These are phyloP conservation scores for Globisporangium parvum DNA, from an alignment of 352 stramenopile species.

Conservation along the genomic window DNA sequence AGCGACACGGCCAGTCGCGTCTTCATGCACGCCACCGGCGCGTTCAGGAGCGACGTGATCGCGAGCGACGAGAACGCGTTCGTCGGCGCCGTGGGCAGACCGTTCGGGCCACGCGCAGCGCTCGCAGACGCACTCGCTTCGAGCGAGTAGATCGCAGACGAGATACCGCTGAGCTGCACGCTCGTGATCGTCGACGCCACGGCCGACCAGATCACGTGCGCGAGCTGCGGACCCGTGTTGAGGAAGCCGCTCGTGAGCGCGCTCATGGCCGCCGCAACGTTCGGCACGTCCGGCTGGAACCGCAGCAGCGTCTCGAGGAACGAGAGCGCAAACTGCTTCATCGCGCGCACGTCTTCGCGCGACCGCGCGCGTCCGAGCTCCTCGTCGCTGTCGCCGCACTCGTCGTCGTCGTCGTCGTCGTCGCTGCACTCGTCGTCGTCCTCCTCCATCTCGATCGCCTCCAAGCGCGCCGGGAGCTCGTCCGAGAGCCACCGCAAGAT, in stretches of 20 bases:
- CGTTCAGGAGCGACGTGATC: conserved; percentile 65
- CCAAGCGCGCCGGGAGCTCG: conserved; percentile 40
- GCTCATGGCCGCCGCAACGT: conserved; percentile 42
- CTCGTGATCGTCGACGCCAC: conserved; percentile 59
- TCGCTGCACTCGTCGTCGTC: conserved; percentile 22
- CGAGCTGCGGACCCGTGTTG: conserved; percentile 55
- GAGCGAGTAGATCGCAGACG: conserved; percentile 52
- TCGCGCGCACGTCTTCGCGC: conserved; percentile 49
- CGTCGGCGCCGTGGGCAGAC: not conserved
- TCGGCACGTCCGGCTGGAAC: conserved; percentile 60
- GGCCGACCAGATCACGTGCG: conserved; percentile 73
- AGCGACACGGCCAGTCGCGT: conserved; percentile 56
- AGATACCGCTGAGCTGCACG: conserved; percentile 65
- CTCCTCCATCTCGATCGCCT: conserved; percentile 27
- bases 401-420: conserved; percentile 13
- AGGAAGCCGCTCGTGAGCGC: conserved; percentile 70
- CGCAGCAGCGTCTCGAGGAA: conserved; percentile 60
- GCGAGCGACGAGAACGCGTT: conserved; percentile 61
- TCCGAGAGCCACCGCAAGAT: conserved; percentile 58
- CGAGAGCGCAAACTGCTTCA: conserved; percentile 70
- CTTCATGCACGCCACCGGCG: conserved; percentile 42
- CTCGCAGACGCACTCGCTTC: conserved; percentile 21
- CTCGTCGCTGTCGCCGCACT: conserved; percentile 22
- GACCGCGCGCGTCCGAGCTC: conserved; percentile 15
- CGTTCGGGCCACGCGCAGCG: conserved; percentile 8